These are phyloP conservation scores for Nemania abortiva DNA, from an alignment of 2,329 filamentous ascomycete species.

Conservation along the genomic window DNA sequence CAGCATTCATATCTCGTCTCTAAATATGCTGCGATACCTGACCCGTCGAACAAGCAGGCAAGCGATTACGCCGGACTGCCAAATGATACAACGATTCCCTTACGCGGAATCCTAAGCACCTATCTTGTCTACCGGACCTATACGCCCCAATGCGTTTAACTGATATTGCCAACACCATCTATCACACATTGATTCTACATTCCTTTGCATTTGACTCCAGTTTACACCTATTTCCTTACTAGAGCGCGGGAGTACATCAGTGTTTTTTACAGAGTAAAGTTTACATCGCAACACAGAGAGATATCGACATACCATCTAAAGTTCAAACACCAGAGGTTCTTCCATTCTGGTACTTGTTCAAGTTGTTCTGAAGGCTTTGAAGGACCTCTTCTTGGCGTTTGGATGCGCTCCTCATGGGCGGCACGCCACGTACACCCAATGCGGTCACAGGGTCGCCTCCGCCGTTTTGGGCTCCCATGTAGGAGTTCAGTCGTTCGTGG, in stretches of 20 bases:
- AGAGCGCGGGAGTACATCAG: neutral
- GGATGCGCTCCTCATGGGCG: neutral
- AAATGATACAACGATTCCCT: too few relatives aligned
- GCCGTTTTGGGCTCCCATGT: constrained; percentile 19
- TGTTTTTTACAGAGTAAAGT: too few relatives aligned
- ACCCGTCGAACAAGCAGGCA: too few relatives aligned
- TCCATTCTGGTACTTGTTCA: neutral
- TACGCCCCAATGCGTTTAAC: too few relatives aligned
- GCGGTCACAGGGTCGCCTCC: constrained; percentile 38
- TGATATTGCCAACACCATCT: neutral
- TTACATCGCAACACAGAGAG: neutral
- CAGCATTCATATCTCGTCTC: too few relatives aligned
- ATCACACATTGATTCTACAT: neutral
- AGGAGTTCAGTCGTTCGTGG: constrained; percentile 20
- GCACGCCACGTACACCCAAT: constrained; percentile 19
- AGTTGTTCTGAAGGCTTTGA: neutral
- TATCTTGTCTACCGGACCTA: neutral
- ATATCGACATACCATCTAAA: neutral
- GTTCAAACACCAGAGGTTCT: neutral
- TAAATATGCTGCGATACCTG: too few relatives aligned
- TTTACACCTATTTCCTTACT: neutral
- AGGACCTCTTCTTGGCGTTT: constrained; percentile 8
- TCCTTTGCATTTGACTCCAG: neutral
- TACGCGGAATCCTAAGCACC: too few relatives aligned
- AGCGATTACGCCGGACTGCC: too few relatives aligned